phyloP scores from a whole-genome alignment of 2,329 filamentous ascomycete species.

The Aureobasidium sp. region DNA sequence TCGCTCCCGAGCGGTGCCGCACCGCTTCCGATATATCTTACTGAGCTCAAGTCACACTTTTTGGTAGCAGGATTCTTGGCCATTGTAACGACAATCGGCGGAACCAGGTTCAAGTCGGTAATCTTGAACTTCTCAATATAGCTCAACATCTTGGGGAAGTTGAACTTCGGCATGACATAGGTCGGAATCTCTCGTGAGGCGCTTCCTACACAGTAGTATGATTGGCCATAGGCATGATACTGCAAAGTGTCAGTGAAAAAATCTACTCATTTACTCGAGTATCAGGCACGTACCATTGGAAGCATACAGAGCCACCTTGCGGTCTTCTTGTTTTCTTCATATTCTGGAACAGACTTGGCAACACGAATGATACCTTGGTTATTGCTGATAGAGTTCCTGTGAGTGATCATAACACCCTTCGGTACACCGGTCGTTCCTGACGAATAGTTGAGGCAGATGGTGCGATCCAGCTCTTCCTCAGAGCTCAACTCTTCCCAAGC shows the following conservation, averaged over 20 bases:
- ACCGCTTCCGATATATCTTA: constrained; percentile 53
- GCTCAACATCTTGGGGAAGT: constrained; percentile 63
- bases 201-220: constrained; percentile 55
- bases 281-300: constrained; percentile 43
- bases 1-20: constrained; percentile 54
- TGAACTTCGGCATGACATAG: constrained; percentile 72
- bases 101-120: constrained; percentile 58
- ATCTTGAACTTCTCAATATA: constrained; percentile 61
- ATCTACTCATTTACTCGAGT: too few species aligned
- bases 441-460: constrained; percentile 70
- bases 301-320: constrained; percentile 56
- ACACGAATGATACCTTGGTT: constrained; percentile 50
- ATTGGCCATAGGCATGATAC: constrained; percentile 53
- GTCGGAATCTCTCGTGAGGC: constrained; percentile 53
- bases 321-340: constrained; percentile 34
- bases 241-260: neutral
- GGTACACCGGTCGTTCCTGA: constrained; percentile 66
- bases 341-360: constrained; percentile 39
- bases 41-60: constrained; percentile 59
- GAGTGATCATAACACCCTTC: constrained; percentile 67
- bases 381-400: constrained; percentile 68
- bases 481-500: constrained; percentile 52
- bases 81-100: constrained; percentile 65
- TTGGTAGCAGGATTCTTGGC: constrained; percentile 60
- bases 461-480: constrained; percentile 42